phyloP scores from a whole-genome alignment of 2,329 filamentous ascomycete genomes.

The Sphaerulina populicola region DNA sequence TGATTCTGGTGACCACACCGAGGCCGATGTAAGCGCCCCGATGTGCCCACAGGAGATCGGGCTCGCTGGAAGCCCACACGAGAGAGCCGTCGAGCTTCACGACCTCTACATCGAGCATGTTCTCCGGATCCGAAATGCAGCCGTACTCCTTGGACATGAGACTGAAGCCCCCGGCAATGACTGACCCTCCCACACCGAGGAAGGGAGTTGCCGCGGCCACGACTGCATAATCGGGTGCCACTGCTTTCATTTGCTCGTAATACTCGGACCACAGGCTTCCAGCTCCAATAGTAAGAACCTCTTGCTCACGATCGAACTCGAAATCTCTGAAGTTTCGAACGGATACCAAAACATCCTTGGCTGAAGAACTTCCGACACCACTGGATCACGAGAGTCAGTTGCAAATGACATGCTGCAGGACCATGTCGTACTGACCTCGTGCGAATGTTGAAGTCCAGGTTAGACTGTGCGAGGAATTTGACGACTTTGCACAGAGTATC shows the following conservation, averaged over 20 bases:
- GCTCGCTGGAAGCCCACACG: conserved; percentile 3
- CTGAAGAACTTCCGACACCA: conserved; percentile 1
- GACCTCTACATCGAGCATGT: conserved; percentile 5
- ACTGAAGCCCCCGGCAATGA: conserved; percentile 5
- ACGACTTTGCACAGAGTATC: background rate
- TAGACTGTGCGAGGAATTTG: background rate
- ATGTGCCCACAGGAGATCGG: conserved; percentile 2
- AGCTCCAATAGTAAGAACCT: conserved; percentile 2
- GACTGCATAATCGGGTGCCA: conserved; percentile 3
- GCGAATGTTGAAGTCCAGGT: conserved; percentile 1
- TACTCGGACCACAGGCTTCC: conserved; percentile 3
- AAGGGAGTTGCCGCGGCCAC: conserved; percentile 3
- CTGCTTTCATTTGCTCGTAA: conserved; percentile 2
- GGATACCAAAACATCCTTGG: conserved; percentile 4
- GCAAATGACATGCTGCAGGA: background rate
- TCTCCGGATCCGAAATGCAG: conserved; percentile 6
- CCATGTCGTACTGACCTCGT: background rate
- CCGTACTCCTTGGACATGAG: conserved; percentile 5
- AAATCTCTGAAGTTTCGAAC: background rate
- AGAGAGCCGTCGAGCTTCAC: conserved; percentile 7
- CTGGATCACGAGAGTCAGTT: background rate
- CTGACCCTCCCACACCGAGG: conserved; percentile 1
- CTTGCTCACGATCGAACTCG: conserved; percentile 2
- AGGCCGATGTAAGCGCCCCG: conserved; percentile 1
- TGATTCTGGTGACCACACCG: conserved; percentile 3